Conservation (phyloP, 2,329 filamentous ascomycete genomes). For the Fusarium napiforme region DNA sequence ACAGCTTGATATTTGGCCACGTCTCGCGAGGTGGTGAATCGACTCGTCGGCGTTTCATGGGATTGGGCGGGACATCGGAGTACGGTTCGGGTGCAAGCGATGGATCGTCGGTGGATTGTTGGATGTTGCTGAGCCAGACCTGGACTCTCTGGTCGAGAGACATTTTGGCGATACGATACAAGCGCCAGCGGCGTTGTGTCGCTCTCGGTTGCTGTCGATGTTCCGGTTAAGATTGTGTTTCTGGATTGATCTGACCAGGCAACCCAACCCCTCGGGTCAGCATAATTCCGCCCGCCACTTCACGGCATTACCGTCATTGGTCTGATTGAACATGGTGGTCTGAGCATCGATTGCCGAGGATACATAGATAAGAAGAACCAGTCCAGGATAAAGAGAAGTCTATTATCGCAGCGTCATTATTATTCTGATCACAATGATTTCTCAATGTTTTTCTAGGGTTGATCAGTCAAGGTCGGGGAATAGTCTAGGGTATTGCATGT, state of each 20-base stretch:
- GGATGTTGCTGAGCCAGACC: background rate
- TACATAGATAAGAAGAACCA: background rate
- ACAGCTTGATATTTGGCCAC: rapidly evolving
- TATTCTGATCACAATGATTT: rapidly evolving
- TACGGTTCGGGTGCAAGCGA: background rate
- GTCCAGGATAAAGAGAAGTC: background rate
- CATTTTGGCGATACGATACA: background rate
- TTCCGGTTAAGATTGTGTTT: background rate
- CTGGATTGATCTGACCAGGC: background rate
- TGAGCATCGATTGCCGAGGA: background rate
- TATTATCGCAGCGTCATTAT: no score
- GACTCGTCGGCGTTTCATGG: background rate
- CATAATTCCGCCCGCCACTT: background rate
- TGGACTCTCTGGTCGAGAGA: background rate
- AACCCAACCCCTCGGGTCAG: background rate
- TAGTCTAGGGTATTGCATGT: background rate
- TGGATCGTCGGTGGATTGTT: background rate
- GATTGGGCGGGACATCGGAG: background rate
- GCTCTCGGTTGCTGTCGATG: background rate
- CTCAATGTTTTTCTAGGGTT: rapidly evolving
- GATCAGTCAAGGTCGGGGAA: background rate
- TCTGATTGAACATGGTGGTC: background rate
- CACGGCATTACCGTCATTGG: background rate
- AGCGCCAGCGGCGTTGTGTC: background rate
- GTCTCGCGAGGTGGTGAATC: background rate